A percentile compares a stretch with the other conserved stretches of the same genome.
These are phyloP conservation scores for Senecio squalidus DNA, from an alignment of 140 eudicot genomes.

Conservation along the genomic window DNA sequence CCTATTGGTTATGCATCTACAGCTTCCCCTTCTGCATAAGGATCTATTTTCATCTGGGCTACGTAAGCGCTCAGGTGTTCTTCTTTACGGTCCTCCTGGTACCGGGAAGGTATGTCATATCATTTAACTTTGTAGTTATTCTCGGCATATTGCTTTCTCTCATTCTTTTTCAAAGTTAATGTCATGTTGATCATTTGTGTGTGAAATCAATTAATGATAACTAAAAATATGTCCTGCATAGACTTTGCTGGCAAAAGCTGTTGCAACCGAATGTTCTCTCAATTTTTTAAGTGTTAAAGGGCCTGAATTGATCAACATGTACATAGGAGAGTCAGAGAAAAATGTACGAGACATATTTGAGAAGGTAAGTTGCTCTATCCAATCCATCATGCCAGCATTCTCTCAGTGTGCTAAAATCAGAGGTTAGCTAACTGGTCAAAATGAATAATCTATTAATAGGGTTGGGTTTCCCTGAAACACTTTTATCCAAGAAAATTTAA, in stretches of 20 bases:
- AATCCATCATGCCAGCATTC: background rate
- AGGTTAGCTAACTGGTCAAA: background rate
- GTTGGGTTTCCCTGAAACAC: background rate
- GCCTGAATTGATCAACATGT: constrained; percentile 97
- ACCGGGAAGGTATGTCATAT: constrained; percentile 78
- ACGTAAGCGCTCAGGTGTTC: constrained; percentile 96
- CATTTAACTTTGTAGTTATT: constrained; percentile 5
- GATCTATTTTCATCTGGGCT: constrained; percentile 91
- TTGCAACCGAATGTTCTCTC: constrained; percentile 94
- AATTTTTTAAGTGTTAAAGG: constrained; percentile 96
- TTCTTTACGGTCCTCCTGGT: constrained; percentile 97
- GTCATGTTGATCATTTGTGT: background rate
- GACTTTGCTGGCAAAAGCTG: constrained; percentile 97
- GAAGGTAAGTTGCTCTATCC: constrained; percentile 53
- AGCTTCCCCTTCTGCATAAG: constrained; percentile 92
- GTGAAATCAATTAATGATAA: background rate
- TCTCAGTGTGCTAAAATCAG: background rate
- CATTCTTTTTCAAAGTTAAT: background rate
- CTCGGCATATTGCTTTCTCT: background rate
- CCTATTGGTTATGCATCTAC: constrained; percentile 17
- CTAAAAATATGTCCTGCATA: constrained; percentile 16
- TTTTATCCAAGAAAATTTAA: too few relatives aligned
- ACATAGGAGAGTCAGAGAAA: constrained; percentile 99
- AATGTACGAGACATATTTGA: constrained; percentile 95
- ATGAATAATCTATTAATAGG: too few relatives aligned